Base-by-base conservation (phyloP, 257 asterid species). In the Buddleja alternifolia region DNA sequence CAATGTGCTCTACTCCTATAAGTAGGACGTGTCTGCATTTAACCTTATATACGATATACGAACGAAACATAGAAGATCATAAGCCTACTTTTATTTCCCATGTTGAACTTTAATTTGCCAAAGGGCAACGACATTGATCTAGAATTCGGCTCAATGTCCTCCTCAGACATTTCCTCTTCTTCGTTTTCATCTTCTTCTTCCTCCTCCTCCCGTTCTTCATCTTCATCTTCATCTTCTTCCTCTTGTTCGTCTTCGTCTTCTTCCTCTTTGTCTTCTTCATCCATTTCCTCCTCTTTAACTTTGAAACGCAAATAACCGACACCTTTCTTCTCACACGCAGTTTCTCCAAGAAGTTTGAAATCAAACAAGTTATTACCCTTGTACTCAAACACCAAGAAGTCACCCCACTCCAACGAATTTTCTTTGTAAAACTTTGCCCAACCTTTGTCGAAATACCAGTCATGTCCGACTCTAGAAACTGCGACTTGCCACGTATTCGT, bases 401-500 rank as follows among this genome's bases (percentile, higher is more conserved):
- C 19, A 0, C 1, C 0, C 1, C 46, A 59, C 50, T 75, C 53
- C 60, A 75, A 15, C 8, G 15, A 36, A 15, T 68, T 75, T 0
- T 75, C 74, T 10, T 10, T n/a, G 9, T 59, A 67, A 11, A 80
- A 59, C 3, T 72, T 8, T 7, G 67, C 16, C 84, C 84, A 80
- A 4, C 78, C 81, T 36, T 69, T 29, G 11, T 37, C 10, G 15
- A 80, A 71, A 59, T 4, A 75, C 62, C 46, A 63, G 6, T 17
- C 45, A 14, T 41, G 44, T 55, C 72, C 57, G 9, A 5, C 20
- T 41, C 8, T 71, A 14, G n/a, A 51, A 16, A 79, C 24, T 47
- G 11, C 70, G 17, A 75, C 52, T 9, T 1, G 1, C 80, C 78
- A 79, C 54, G 11, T 1, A 2, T 65, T 70, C 3, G 24, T 14